A percentile compares a stretch with the other conserved stretches of the same genome.
Evolutionary conservation across 306 rosid genomes (phyloP).

Genomic region (Cyclanthera cordifolia): DNA sequence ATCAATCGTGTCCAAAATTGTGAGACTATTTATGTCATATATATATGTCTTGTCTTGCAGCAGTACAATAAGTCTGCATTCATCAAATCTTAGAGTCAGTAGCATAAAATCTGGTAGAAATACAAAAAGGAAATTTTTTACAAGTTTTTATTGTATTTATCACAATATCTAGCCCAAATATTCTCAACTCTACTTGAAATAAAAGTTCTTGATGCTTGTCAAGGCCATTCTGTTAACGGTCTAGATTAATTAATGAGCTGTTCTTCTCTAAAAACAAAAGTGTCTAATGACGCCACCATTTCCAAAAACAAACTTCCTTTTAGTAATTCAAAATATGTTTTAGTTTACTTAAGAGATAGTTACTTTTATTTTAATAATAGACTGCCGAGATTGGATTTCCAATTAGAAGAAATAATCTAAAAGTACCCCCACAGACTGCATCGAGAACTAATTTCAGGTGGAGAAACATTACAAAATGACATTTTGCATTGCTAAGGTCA

Average conservation of each 20-base stretch:
- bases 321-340: not conserved
- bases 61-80: slow-evolving; percentile 78
- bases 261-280: not conserved
- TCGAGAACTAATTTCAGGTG: not conserved
- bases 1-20: slow-evolving; percentile 75
- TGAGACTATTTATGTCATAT: slow-evolving; percentile 64
- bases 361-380: not conserved
- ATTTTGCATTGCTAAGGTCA: not conserved
- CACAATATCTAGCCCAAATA: not conserved
- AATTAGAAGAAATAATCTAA: not conserved
- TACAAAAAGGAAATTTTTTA: not conserved
- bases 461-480: not conserved
- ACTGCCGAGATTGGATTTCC: not conserved
- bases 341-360: not conserved
- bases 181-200: not conserved
- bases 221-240: not conserved
- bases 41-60: slow-evolving; percentile 79
- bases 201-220: not conserved
- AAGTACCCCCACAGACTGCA: not conserved
- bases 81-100: slow-evolving; percentile 13
- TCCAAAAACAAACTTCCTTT: not conserved
- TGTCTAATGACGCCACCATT: not conserved
- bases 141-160: not conserved
- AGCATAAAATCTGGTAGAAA: slow-evolving; percentile 12
- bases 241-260: not conserved